These are phyloP conservation scores for Albatrellus ellisii DNA, from an alignment of 768 basidiomycete species.

Conservation along the genomic window DNA sequence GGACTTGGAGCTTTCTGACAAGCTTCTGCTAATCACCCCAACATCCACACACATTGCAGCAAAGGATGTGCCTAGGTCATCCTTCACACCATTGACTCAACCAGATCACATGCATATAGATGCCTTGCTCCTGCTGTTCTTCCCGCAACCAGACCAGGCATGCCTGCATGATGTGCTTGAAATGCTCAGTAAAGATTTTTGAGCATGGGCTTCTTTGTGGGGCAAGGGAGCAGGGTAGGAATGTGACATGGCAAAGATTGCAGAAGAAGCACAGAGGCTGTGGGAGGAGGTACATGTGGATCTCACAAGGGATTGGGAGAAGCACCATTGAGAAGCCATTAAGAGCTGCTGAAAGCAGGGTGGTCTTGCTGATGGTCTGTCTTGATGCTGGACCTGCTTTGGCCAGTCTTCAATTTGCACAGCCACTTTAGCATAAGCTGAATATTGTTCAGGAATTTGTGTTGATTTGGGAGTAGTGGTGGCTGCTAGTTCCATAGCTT, in stretches of 20 bases:
- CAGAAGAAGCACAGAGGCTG: constrained; percentile 46
- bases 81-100: neutral
- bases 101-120: neutral
- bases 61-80: neutral
- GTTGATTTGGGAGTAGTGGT: too few relatives aligned
- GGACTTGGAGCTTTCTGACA: constrained; percentile 25
- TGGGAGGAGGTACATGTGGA: constrained; percentile 64
- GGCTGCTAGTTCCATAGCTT: too few relatives aligned
- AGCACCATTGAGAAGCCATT: constrained; percentile 59
- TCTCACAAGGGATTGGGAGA: constrained; percentile 69
- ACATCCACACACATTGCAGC: neutral
- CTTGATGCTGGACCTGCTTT: too few relatives aligned
- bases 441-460: too few relatives aligned
- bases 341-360: constrained; percentile 46
- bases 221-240: too few relatives aligned
- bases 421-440: too few relatives aligned
- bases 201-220: neutral
- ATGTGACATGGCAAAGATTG: constrained; percentile 34
- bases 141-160: constrained; percentile 2
- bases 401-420: too few relatives aligned
- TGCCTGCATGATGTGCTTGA: constrained; percentile 34
- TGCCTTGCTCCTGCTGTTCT: constrained; percentile 8
- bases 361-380: constrained; percentile 13
- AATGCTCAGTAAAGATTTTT: neutral
- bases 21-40: neutral